Conservation (phyloP, 116 monocot genomes). For the Trichopus zeylanicus region DNA sequence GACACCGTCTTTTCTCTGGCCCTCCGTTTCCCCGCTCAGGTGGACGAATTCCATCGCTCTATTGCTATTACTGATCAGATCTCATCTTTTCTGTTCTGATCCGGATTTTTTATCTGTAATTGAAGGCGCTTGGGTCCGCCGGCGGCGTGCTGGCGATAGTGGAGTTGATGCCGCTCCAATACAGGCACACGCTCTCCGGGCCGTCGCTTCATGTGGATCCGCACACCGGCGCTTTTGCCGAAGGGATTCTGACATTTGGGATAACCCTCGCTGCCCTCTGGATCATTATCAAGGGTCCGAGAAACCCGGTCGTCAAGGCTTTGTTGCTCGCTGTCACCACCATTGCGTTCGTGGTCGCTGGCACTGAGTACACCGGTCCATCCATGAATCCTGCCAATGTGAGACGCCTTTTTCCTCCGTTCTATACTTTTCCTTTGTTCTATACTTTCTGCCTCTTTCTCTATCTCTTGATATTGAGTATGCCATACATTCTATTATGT, state of each 20-base stretch:
- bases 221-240: constrained; percentile 52
- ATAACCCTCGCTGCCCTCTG: constrained; percentile 54
- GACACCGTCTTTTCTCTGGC: constrained; percentile 43
- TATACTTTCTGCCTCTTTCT: no score
- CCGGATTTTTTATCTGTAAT: not conserved
- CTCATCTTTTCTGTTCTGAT: not conserved
- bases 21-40: constrained; percentile 61
- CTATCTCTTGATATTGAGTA: no score
- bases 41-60: no score
- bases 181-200: constrained; percentile 63
- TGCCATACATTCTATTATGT: no score
- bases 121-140: constrained; percentile 52
- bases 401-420: constrained; percentile 19
- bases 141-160: constrained; percentile 55
- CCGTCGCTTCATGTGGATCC: constrained; percentile 60
- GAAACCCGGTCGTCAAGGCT: constrained; percentile 31
- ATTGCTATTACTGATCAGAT: no score
- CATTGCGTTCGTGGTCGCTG: constrained; percentile 38
- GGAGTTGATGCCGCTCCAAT: constrained; percentile 60
- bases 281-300: constrained; percentile 59
- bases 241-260: constrained; percentile 53
- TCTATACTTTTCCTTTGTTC: no score
- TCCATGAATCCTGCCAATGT: constrained; percentile 84
- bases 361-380: constrained; percentile 65
- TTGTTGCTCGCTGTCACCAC: constrained; percentile 45